Percentiles rank a stretch among this genome's conserved stretches.
Evolutionary conservation across 208 protist genomes (phyloP).

Genomic region (Leishmania braziliensis): DNA sequence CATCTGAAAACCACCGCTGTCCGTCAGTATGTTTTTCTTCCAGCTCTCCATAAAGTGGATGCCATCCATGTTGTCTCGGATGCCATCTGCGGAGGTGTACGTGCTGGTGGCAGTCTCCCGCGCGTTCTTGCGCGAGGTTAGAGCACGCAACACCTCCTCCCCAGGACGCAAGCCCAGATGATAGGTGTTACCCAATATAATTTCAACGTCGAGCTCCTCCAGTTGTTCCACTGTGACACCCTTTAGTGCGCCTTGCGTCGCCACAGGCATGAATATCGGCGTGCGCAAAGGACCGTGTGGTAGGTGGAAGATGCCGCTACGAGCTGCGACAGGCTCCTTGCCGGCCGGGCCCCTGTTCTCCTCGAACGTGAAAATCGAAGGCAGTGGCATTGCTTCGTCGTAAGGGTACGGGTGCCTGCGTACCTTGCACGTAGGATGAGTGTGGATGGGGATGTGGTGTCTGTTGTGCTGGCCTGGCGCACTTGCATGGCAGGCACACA

Average conservation of each 20-base stretch:
- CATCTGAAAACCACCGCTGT: constrained; percentile 99
- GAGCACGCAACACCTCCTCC: constrained; percentile 75
- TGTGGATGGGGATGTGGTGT: neutral
- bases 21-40: constrained; percentile 96
- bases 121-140: constrained; percentile 73
- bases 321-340: constrained; percentile 55
- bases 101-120: constrained; percentile 21
- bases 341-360: constrained; percentile 54
- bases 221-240: constrained; percentile 95
- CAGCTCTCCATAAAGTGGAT: constrained; percentile 98
- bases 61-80: constrained; percentile 93
- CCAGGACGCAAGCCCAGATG: constrained; percentile 96
- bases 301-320: constrained; percentile 87
- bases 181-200: constrained; percentile 99
- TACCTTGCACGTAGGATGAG: neutral
- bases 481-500: neutral
- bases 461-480: neutral
- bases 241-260: constrained; percentile 97
- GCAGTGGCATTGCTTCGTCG: neutral
- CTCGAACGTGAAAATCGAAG: constrained; percentile 71
- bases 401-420: neutral
- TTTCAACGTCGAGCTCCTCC: constrained; percentile 93
- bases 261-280: constrained; percentile 98
- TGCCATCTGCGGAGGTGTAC: constrained; percentile 22
- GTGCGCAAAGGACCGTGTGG: constrained; percentile 91